Conservation (phyloP, 176 grass and related monocot species). For the Pharus latifolius region DNA sequence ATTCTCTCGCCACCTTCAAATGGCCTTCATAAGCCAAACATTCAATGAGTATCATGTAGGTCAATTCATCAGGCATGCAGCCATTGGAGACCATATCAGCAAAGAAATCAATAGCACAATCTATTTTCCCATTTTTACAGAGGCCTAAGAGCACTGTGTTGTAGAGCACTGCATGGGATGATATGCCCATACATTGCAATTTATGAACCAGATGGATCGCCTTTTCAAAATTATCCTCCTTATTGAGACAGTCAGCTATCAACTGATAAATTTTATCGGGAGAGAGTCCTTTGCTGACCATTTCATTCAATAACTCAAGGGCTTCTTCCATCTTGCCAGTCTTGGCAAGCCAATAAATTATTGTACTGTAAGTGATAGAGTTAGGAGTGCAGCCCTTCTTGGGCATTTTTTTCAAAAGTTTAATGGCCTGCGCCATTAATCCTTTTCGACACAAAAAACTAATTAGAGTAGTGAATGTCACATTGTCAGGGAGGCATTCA, state of each 20-base stretch:
- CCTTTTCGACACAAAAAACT: conserved; percentile 48
- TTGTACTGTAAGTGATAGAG: conserved; percentile 45
- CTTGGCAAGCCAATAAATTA: conserved; percentile 44
- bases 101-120: conserved; percentile 52
- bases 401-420: conserved; percentile 50
- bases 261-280: conserved; percentile 46
- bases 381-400: conserved; percentile 43
- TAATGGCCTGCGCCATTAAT: conserved; percentile 17
- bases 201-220: conserved; percentile 31
- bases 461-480: conserved; percentile 48
- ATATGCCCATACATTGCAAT: conserved; percentile 38
- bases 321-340: conserved; percentile 27
- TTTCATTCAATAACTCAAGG: conserved; percentile 61
- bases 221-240: conserved; percentile 37
- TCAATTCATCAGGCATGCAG: conserved; percentile 53
- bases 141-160: conserved; percentile 43
- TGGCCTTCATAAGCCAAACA: conserved; percentile 46
- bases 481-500: conserved; percentile 21
- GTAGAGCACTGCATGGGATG: conserved; percentile 34
- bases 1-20: conserved; percentile 44
- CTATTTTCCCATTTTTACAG: conserved; percentile 48
- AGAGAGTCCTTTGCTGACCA: conserved; percentile 47
- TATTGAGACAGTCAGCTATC: conserved; percentile 30
- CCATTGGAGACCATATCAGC: conserved; percentile 53
- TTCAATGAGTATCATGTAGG: conserved; percentile 56